phyloP scores from a whole-genome alignment of 1,139 yeast species.

The Candida mesenterica region DNA sequence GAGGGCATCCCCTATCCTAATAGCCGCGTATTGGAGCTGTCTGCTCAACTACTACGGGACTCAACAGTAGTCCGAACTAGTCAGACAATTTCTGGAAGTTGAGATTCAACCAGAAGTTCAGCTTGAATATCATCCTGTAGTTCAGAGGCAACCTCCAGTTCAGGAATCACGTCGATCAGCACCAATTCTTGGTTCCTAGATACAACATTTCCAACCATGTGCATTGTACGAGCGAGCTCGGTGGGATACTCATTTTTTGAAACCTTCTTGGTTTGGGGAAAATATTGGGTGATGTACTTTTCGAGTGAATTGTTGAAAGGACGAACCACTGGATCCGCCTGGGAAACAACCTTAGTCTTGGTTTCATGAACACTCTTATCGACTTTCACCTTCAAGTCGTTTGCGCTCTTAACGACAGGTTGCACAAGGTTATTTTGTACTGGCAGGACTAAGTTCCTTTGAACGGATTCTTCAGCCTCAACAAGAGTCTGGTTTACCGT shows the following conservation, averaged over 20 bases:
- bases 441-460: slow-evolving; percentile 35
- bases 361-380: slow-evolving; percentile 31
- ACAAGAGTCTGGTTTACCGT: slow-evolving; percentile 2
- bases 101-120: too few relatives aligned
- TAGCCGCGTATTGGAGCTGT: too few relatives aligned
- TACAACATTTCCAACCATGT: slow-evolving; percentile 41
- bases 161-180: too few relatives aligned
- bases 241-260: slow-evolving; percentile 45
- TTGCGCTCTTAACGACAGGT: slow-evolving; percentile 36
- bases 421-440: slow-evolving; percentile 30
- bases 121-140: not conserved
- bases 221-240: slow-evolving; percentile 51
- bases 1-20: too few relatives aligned
- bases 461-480: slow-evolving; percentile 7
- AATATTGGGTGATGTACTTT: slow-evolving; percentile 37
- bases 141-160: not conserved
- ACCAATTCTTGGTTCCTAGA: slow-evolving; percentile 9
- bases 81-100: too few relatives aligned
- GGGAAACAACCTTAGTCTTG: slow-evolving; percentile 57
- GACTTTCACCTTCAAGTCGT: slow-evolving; percentile 16
- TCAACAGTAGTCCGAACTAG: too few relatives aligned
- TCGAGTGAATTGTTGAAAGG: slow-evolving; percentile 61
- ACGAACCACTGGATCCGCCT: slow-evolving; percentile 59
- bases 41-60: too few relatives aligned
- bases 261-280: slow-evolving; percentile 49